Conservation (phyloP, 345 rosid genomes). For the Brassica incana region DNA sequence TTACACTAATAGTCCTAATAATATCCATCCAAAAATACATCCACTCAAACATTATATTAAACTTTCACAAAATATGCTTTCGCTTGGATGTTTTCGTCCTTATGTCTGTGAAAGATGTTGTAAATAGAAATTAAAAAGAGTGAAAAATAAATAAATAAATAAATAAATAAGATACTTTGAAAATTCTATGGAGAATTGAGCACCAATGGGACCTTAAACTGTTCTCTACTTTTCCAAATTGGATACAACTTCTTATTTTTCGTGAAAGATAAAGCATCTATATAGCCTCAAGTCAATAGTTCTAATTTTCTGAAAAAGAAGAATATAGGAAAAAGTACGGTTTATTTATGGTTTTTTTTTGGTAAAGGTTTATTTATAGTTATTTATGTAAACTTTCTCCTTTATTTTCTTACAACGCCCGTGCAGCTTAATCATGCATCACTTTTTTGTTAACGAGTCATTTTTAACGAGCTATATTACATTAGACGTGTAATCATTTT, state of each 20-base stretch:
- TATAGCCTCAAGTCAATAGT: constrained; percentile 16
- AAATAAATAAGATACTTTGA: not conserved
- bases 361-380: too few relatives aligned
- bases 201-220: constrained; percentile 27
- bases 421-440: not conserved
- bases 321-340: not conserved
- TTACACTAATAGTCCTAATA: not conserved
- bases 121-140: not conserved
- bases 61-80: constrained; percentile 7
- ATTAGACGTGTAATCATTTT: not conserved
- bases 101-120: not conserved
- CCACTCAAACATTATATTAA: constrained; percentile 15
- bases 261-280: constrained; percentile 30
- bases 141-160: not conserved
- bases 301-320: not conserved
- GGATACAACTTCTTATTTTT: constrained; percentile 26
- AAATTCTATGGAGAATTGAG: constrained; percentile 16
- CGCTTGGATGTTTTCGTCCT: constrained; percentile 1
- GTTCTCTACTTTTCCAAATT: constrained; percentile 40
- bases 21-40: not conserved
- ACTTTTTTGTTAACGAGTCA: not conserved
- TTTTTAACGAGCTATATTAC: not conserved
- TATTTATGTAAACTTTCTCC: not conserved
- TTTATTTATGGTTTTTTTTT: not conserved
- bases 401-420: not conserved